Base-by-base conservation (phyloP, 306 rosid genomes). In the Crataegus laevigata region DNA sequence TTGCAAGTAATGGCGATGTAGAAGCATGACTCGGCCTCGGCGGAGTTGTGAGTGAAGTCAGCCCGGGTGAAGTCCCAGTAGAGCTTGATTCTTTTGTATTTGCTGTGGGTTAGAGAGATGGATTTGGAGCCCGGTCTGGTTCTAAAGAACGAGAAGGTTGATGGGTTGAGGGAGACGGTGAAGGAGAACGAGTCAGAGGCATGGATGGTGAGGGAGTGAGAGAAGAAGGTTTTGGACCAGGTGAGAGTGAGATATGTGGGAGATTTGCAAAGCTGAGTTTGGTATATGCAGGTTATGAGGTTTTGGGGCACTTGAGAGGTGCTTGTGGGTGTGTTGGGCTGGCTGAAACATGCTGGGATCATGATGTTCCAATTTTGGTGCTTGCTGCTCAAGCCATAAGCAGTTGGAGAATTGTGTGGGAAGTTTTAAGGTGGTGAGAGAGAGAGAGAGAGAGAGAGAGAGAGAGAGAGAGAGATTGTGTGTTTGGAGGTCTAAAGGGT, bases 331-430 rank as follows among this genome's bases (percentile, higher is more conserved):
- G 87, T 55, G 81, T 78, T 87, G 70, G 93, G 91, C 38, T 86
- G 96, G 92, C 91, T 87, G 88, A 91, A 91, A 81, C 97, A 91
- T 68, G 85, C 79, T 66, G 90, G 96, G 86, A 89, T 88, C 96
- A 91, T 89, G 61, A 75, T 81, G 76, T 76, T 73, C 65, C 38
- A 59, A 50, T 5, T 64, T 59, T 68, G 47, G 34, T 58, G 73
- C 52, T 25, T 81, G 76, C 68, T 86, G 60, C 83, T 75, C 80
- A 82, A 70, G 62, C 72, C 82, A 74, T 76, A 47, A 52, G 52
- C 40, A 52, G 11, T 66, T 72, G 68, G 17, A 58, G 72, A 40
- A 26, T 18, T 68, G 8, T 50, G 67, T 58, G 15, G 8, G 19
- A 58, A 2, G 28, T 58, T 58, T 43, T 25, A 24, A 75, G 43